Base-by-base conservation (phyloP, 164 flowering plant genomes). In the Berberis vulgaris region DNA sequence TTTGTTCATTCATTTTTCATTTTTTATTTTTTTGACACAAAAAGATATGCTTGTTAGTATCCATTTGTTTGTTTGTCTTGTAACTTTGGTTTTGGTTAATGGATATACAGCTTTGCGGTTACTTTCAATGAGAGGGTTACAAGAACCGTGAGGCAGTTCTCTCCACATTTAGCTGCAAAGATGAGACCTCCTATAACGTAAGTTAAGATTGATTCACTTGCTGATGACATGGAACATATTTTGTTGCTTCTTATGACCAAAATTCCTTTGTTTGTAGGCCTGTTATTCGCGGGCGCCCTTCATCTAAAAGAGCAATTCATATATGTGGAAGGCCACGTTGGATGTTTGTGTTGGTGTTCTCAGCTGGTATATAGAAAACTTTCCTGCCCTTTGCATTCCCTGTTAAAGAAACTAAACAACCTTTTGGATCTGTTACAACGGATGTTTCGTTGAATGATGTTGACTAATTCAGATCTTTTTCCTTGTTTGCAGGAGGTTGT, bases 131-230 rank as follows among this genome's bases (percentile, higher is more conserved):
- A 94, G 78, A 91, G 89, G 74, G 89, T 84, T 42, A 87, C 98
- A 65, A 79, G 97, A 83, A 84, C 88, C 43, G 84, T 91, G 67
- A 84, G 98, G 67, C 87, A 84, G 81, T 81, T 94, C 63, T 94
- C 98, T 70, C 98, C 98, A 8, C 98, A 94, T 76, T 74, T 94
- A 67, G 98, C 97, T 50, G 96, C 97, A 65, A 94, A 94, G 73
- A 87, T 94, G 97, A 88, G 97, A 70, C 93, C 98, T 67, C 84
- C 96, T 58, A 84, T 81, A 41, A 86, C 88, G 97, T 94, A 74
- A 76, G 89, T 79, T 7, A 57, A 40, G 39, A 61, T 52, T 5
- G 11, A n/a, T 43, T 8, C 43, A 5, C 5, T 5, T 58, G 26
- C 1, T 40, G 9, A 53, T 60, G 67, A 13, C 6, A 41, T 40